A percentile compares a stretch with the other conserved stretches of the same genome.
phyloP scores from a whole-genome alignment of 2,329 filamentous ascomycete species.

The Fusarium setosum region DNA sequence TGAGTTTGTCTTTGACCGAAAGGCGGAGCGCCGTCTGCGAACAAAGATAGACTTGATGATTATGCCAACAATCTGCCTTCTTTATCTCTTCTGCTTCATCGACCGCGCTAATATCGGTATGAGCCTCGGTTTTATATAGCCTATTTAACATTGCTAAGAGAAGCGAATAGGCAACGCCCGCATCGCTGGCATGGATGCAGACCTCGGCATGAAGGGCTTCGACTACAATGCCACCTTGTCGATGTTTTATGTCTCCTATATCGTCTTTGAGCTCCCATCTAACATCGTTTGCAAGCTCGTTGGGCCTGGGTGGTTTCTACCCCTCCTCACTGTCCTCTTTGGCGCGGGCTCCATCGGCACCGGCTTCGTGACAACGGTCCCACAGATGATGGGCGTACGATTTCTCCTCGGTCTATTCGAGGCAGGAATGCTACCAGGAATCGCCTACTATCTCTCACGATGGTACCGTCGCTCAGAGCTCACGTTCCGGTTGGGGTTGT shows the following conservation, averaged over 20 bases:
- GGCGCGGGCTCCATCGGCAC: slow-evolving; percentile 67
- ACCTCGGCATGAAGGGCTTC: slow-evolving; percentile 63
- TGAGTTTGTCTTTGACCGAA: neutral
- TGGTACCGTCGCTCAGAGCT: slow-evolving; percentile 73
- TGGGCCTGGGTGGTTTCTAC: slow-evolving; percentile 74
- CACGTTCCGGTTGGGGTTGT: slow-evolving; percentile 69
- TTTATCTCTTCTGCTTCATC: slow-evolving; percentile 70
- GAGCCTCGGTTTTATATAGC: neutral
- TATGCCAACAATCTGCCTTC: slow-evolving; percentile 18
- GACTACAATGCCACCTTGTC: slow-evolving; percentile 71
- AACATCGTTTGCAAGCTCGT: slow-evolving; percentile 72
- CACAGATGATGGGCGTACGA: slow-evolving; percentile 62
- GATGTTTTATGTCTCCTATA: slow-evolving; percentile 72
- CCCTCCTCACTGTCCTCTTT: slow-evolving; percentile 64
- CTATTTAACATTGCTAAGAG: neutral
- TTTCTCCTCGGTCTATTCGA: slow-evolving; percentile 72
- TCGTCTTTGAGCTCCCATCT: slow-evolving; percentile 73
- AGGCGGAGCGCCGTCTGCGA: slow-evolving; percentile 2
- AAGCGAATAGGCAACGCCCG: slow-evolving; percentile 55
- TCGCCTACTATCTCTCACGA: slow-evolving; percentile 71
- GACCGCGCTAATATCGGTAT: slow-evolving; percentile 78
- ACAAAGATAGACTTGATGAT: slow-evolving; percentile 6
- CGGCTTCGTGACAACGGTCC: slow-evolving; percentile 65
- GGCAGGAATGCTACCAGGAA: slow-evolving; percentile 72
- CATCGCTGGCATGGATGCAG: slow-evolving; percentile 65